Base-by-base conservation (phyloP, 805 yeast genomes). In the Yamadazyma laniorum region DNA sequence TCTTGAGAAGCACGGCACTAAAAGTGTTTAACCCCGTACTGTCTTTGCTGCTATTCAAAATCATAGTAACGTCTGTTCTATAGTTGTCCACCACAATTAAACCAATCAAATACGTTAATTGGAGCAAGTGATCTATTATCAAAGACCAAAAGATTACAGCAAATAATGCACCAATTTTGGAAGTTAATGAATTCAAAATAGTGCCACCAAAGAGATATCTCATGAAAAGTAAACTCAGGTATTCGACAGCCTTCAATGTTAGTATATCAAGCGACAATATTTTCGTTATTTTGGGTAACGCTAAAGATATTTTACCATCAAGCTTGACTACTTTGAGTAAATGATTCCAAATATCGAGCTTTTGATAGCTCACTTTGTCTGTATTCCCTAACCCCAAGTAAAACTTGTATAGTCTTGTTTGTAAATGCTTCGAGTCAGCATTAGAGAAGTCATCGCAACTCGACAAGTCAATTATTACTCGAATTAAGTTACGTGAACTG, bases 71-170 rank as follows among this genome's bases (percentile, higher is more conserved):
- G 47, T 82, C 90, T 18, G 74, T 56, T 37, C 87, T 68, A 32
- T 80, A 72, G 21, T 80, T 61, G 59, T 87, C 95, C 26, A 86
- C 74, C 13, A 82, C 70, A 21, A 85, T 61, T 1, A 85, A 77
- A 0, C 88, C 79, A 1, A 80, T 64, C 42, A 85, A 75, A 55
- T 70, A 85, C 1, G 90, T 75, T 34, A 79, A 52, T 47, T 81
- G 87, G 26, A 86, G 60, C 4, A 73, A 40, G 51, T 78, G 83
- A 45, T 83, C 86, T 27, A 81, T 57, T 1, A 76, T 19, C n/a
- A 84, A 48, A 0, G 81, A 72, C 19, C 73, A 35, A 1, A 70
- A 48, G 1, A 75, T 29, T 12, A 48, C 40, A 31, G 37, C 37
- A 25, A 41, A 41, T 18, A 40, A 43, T n/a, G 33, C 38, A 3